Percentiles rank a stretch among this genome's conserved stretches.
These are phyloP conservation scores for Nannizziopsis barbatae DNA, from an alignment of 2,329 filamentous ascomycete species.

Conservation along the genomic window DNA sequence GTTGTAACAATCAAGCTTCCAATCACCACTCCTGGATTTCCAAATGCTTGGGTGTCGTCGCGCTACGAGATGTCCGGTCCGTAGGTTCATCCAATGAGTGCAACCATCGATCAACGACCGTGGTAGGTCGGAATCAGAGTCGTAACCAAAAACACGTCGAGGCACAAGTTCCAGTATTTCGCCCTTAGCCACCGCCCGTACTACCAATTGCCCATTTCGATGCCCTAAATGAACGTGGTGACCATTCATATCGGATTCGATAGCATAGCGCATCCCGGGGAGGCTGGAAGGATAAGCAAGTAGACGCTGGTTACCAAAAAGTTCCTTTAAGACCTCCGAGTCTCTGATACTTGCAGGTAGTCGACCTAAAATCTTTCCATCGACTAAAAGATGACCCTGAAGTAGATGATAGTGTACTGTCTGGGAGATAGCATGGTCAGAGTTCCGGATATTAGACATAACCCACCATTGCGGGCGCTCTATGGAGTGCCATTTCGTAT, in stretches of 20 bases:
- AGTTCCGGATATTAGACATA: conserved; percentile 20
- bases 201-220: conserved; percentile 30
- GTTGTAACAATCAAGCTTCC: conserved; percentile 28
- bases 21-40: conserved; percentile 30
- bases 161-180: conserved; percentile 27
- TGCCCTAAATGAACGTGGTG: conserved; percentile 48
- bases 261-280: conserved; percentile 44
- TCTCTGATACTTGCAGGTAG: conserved; percentile 37
- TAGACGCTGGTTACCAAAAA: conserved; percentile 46
- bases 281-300: conserved; percentile 43
- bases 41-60: conserved; percentile 37
- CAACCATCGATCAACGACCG: conserved; percentile 41
- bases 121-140: conserved; percentile 39
- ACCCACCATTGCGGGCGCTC: conserved; percentile 25
- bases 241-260: conserved; percentile 28
- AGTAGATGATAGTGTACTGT: conserved; percentile 35
- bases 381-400: conserved; percentile 40
- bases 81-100: conserved; percentile 50
- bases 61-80: conserved; percentile 41
- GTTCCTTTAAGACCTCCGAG: conserved; percentile 34
- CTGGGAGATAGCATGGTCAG: conserved; percentile 18
- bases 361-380: conserved; percentile 41
- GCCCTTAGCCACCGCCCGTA: conserved; percentile 34
- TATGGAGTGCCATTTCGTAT: conserved; percentile 20
- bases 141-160: conserved; percentile 1